phyloP scores from a whole-genome alignment of 257 asterid genomes.

The Voacanga thouarsii region DNA sequence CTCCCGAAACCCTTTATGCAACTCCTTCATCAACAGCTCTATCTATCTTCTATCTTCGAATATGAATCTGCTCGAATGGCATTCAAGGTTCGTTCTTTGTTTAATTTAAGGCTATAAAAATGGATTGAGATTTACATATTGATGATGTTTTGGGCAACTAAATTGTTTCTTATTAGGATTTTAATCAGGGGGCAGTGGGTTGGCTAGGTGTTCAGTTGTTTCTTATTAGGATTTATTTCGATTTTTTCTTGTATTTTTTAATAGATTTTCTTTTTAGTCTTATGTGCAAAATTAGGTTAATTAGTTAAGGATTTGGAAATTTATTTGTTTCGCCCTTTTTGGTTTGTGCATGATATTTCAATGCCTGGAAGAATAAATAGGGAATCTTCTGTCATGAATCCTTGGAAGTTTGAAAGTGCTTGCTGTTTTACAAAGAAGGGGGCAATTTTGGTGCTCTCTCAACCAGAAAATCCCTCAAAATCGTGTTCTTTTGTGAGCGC shows the following conservation, averaged over 20 bases:
- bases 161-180: no score
- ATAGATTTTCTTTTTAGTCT: not conserved
- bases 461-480: conserved; percentile 7
- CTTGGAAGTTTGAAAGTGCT: conserved; percentile 20
- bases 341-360: conserved; percentile 32
- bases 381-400: conserved; percentile 14
- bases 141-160: no score
- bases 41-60: no score
- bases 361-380: conserved; percentile 37
- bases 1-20: no score
- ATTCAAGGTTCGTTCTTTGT: no score
- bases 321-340: not conserved
- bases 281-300: conserved; percentile 37
- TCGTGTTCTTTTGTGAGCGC: conserved; percentile 6
- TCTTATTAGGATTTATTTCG: not conserved
- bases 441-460: conserved; percentile 30
- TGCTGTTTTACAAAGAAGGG: conserved; percentile 23
- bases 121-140: no score
- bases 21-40: no score
- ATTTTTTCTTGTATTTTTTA: not conserved
- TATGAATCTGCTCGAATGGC: no score
- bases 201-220: no score
- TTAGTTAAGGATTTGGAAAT: not conserved
- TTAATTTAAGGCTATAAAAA: no score
- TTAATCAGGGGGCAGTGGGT: no score